Conservation (phyloP, 176 grass and related monocot genomes). For the Raddia distichophylla region DNA sequence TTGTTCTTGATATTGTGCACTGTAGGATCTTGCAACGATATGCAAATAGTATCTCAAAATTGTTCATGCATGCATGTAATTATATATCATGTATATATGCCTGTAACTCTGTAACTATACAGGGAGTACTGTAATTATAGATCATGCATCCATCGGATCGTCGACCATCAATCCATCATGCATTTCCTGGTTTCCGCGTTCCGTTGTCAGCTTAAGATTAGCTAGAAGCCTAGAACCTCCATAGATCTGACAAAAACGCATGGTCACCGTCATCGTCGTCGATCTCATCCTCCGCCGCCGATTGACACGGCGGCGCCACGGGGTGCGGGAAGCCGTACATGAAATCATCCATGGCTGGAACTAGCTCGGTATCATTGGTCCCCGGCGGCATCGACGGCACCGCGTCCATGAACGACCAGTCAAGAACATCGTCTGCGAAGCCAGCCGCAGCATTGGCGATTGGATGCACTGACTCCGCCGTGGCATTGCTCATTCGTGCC, state of each 20-base stretch:
- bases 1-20: too few relatives aligned
- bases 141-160: neutral
- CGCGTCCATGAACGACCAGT: constrained; percentile 54
- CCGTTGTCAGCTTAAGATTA: neutral
- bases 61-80: neutral
- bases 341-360: constrained; percentile 42
- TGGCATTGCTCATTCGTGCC: neutral
- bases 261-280: constrained; percentile 17
- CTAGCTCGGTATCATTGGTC: neutral
- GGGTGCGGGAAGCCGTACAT: constrained; percentile 40
- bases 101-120: neutral
- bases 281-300: neutral
- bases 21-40: neutral
- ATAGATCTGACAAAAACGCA: constrained; percentile 47
- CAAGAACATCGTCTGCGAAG: constrained; percentile 8
- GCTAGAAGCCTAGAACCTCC: constrained; percentile 35
- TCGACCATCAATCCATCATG: neutral
- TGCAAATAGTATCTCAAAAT: neutral
- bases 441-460: neutral
- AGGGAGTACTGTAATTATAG: neutral
- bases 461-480: neutral
- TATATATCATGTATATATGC: neutral
- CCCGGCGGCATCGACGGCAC: constrained; percentile 25
- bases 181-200: neutral
- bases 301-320: neutral